phyloP scores from a whole-genome alignment of 1,284 basidiomycete species.

The Moesziomyces aphidis region DNA sequence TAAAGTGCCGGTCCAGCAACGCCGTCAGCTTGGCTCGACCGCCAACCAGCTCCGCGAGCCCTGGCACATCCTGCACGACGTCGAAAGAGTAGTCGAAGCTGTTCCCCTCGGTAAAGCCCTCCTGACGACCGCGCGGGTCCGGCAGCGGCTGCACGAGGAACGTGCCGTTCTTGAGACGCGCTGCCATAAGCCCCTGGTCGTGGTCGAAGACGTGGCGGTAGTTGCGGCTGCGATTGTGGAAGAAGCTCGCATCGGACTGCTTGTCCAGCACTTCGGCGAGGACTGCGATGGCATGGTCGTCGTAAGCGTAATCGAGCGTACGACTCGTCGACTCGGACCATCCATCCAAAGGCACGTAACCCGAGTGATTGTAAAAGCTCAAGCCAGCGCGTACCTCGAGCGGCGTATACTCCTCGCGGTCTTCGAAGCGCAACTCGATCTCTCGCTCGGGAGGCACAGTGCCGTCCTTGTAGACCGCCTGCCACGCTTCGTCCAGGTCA shows the following conservation, averaged over 20 bases:
- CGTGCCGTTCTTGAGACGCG: conserved; percentile 75
- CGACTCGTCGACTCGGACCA: conserved; percentile 45
- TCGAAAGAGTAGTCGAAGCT: conserved; percentile 65
- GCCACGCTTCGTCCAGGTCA: conserved; percentile 77
- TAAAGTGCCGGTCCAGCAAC: conserved; percentile 81
- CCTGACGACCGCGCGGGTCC: conserved; percentile 76
- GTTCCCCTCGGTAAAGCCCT: conserved; percentile 86
- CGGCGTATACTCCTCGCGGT: conserved; percentile 78
- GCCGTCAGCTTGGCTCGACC: conserved; percentile 76
- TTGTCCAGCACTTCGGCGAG: conserved; percentile 74
- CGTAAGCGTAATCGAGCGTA: conserved; percentile 76
- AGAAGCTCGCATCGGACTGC: conserved; percentile 71
- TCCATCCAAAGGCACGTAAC: conserved; percentile 82
- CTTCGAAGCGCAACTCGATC: conserved; percentile 71
- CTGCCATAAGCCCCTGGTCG: conserved; percentile 83
- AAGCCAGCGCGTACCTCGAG: conserved; percentile 79
- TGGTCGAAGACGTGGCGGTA: conserved; percentile 78
- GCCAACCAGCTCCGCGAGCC: conserved; percentile 76
- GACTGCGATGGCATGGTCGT: conserved; percentile 79
- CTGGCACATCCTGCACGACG: conserved; percentile 73
- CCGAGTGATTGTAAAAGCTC: conserved; percentile 76
- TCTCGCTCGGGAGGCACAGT: conserved; percentile 69
- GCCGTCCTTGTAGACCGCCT: conserved; percentile 81
- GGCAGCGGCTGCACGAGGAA: conserved; percentile 47
- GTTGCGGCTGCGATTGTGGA: conserved; percentile 73